Percentiles rank a stretch among this genome's conserved stretches.
These are phyloP conservation scores for Pseudozyma pruni DNA, from an alignment of 1,284 basidiomycete species.

Conservation along the genomic window DNA sequence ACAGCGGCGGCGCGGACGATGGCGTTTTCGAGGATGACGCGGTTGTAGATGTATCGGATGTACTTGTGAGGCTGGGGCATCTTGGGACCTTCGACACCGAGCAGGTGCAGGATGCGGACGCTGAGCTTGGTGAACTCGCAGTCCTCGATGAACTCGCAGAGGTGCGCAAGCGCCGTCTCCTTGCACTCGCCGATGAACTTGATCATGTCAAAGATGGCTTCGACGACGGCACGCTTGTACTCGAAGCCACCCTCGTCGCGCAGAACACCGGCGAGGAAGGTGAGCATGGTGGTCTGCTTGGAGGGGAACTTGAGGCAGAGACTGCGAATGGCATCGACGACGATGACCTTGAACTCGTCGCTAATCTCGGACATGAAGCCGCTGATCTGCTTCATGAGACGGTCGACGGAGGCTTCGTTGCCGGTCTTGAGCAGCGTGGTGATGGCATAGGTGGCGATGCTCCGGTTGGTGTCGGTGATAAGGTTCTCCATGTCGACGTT, in stretches of 20 bases:
- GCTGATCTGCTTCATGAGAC: constrained; percentile 99
- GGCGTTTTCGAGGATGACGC: constrained; percentile 97
- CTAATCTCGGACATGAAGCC: constrained; percentile 99
- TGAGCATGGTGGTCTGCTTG: constrained; percentile 81
- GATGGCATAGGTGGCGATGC: constrained; percentile 97
- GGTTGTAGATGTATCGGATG: constrained; percentile 99
- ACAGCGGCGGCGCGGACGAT: constrained; percentile 98
- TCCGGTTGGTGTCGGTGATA: constrained; percentile 94
- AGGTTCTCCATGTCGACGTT: constrained; percentile 98
- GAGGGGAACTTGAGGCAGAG: constrained; percentile 98
- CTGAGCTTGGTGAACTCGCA: constrained; percentile 99
- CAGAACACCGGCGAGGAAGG: constrained; percentile 70
- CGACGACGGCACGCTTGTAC: constrained; percentile 98
- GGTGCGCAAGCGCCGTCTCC: constrained; percentile 85
- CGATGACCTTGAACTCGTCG: constrained; percentile 99
- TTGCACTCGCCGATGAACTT: constrained; percentile 95
- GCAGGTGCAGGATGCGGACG: constrained; percentile 92
- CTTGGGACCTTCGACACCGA: constrained; percentile 95
- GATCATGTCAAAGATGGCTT: constrained; percentile 99
- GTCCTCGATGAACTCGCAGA: constrained; percentile 99
- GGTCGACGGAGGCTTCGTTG: constrained; percentile 97
- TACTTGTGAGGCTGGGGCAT: constrained; percentile 95
- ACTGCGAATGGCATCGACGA: constrained; percentile 97
- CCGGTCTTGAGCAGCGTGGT: constrained; percentile 99
- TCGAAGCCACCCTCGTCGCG: constrained; percentile 91